Conservation (phyloP, 1,139 yeast genomes). For the Wickerhamomyces sp. region DNA sequence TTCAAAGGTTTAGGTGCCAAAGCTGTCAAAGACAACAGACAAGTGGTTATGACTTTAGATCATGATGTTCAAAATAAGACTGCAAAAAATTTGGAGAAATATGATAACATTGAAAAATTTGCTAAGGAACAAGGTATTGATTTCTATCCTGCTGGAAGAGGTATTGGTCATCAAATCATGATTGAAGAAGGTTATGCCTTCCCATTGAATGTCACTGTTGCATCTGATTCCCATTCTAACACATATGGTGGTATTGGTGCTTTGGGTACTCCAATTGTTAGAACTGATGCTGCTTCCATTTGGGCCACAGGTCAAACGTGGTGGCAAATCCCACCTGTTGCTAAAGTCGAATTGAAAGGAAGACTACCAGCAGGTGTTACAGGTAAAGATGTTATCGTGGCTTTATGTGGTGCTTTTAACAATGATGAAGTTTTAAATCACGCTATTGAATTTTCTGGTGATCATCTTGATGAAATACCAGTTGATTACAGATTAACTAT, state of each 20-base stretch:
- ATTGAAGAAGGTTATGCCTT: conserved; percentile 98
- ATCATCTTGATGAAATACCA: conserved; percentile 66
- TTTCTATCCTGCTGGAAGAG: conserved; percentile 97
- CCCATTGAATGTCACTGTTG: conserved; percentile 89
- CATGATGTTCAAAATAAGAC: conserved; percentile 95
- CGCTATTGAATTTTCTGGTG: conserved; percentile 95
- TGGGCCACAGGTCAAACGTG: conserved; percentile 99
- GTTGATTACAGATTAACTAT: conserved; percentile 92
- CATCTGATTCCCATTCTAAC: conserved; percentile 96
- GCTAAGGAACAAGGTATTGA: conserved; percentile 92
- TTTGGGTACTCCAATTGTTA: conserved; percentile 93
- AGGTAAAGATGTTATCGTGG: conserved; percentile 95
- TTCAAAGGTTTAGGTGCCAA: conserved; percentile 94
- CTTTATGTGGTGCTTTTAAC: conserved; percentile 91
- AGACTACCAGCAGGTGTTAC: conserved; percentile 80
- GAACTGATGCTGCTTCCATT: conserved; percentile 98
- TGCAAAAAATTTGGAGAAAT: conserved; percentile 83
- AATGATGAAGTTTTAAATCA: conserved; percentile 95
- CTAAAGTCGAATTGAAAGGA: conserved; percentile 84
- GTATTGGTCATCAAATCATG: conserved; percentile 98
- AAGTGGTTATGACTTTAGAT: conserved; percentile 92
- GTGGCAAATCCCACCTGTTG: conserved; percentile 99
- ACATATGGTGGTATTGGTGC: conserved; percentile 97
- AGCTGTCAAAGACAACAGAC: conserved; percentile 74
- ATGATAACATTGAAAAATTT: conserved; percentile 80